phyloP scores from a whole-genome alignment of 345 rosid genomes.

The Crucihimalaya himalaica region DNA sequence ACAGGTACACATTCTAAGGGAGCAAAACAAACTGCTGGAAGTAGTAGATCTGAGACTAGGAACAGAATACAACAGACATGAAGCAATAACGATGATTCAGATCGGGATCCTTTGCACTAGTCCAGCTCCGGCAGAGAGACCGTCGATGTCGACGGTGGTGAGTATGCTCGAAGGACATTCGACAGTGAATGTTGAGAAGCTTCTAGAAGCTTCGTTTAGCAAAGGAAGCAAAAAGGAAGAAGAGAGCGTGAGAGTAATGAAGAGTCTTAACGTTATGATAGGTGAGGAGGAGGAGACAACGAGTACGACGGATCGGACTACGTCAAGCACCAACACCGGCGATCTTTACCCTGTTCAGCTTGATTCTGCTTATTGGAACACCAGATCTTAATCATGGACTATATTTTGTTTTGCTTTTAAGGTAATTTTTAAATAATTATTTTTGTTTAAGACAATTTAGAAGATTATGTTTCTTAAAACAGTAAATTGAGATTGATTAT shows the following conservation, averaged over 20 bases:
- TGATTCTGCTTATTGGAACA: slow-evolving; percentile 32
- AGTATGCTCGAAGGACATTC: slow-evolving; percentile 55
- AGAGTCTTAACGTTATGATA: slow-evolving; percentile 28
- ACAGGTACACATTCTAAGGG: slow-evolving; percentile 47
- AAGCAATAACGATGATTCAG: slow-evolving; percentile 47
- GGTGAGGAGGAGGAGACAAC: slow-evolving; percentile 3
- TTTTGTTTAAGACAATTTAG: too few species aligned
- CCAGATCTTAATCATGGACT: slow-evolving; percentile 12
- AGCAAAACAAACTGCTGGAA: slow-evolving; percentile 42
- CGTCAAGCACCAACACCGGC: slow-evolving; percentile 33
- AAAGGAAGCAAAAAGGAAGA: slow-evolving; percentile 12
- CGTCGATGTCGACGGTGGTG: slow-evolving; percentile 57
- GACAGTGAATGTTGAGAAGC: slow-evolving; percentile 30
- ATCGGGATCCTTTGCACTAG: slow-evolving; percentile 51
- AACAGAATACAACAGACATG: slow-evolving; percentile 43
- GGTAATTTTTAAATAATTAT: too few species aligned
- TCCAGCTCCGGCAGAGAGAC: slow-evolving; percentile 44
- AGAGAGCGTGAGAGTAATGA: slow-evolving; percentile 34
- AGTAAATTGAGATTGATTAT: too few species aligned
- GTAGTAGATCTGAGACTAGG: slow-evolving; percentile 52
- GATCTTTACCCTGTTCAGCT: slow-evolving; percentile 42
- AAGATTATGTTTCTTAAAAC: too few species aligned
- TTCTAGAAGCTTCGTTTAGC: slow-evolving; percentile 25
- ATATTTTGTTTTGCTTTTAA: too few species aligned
- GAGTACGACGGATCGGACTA: slow-evolving; percentile 13